These are phyloP conservation scores for Fragaria ananassa DNA, from an alignment of 306 rosid genomes.

Conservation along the genomic window DNA sequence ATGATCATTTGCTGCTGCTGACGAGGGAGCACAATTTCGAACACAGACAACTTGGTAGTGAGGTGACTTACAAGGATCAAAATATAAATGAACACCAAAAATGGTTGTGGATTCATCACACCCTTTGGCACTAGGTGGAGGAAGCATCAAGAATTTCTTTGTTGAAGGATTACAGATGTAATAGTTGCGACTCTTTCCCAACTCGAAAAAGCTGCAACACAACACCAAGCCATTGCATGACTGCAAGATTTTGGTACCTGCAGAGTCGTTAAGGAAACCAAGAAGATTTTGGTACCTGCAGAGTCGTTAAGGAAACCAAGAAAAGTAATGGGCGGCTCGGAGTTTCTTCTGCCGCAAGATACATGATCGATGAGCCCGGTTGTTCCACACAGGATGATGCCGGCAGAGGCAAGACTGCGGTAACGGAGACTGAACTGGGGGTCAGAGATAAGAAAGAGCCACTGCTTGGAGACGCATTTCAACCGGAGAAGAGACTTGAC, in stretches of 20 bases:
- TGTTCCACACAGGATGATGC: slow-evolving; percentile 10
- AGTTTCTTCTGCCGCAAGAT: background rate
- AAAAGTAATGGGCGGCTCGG: slow-evolving; percentile 6
- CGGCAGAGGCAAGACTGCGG: background rate
- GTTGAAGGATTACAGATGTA: slow-evolving; percentile 29
- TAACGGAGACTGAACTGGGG: background rate
- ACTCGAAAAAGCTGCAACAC: slow-evolving; percentile 1
- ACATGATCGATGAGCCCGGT: background rate
- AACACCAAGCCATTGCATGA: slow-evolving; percentile 24
- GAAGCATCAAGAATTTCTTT: slow-evolving; percentile 12
- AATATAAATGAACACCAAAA: slow-evolving; percentile 15
- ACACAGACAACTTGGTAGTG: slow-evolving; percentile 29
- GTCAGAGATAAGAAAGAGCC: slow-evolving; percentile 17
- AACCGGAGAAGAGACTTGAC: slow-evolving; percentile 21
- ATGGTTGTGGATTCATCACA: background rate
- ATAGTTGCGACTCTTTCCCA: background rate
- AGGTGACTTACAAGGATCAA: slow-evolving; percentile 25
- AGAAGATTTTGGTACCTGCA: slow-evolving; percentile 16
- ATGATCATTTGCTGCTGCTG: background rate
- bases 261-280: slow-evolving; percentile 4
- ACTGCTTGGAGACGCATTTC: slow-evolving; percentile 23
- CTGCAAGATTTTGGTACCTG: slow-evolving; percentile 19
- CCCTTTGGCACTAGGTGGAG: background rate
- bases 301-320: slow-evolving; percentile 12
- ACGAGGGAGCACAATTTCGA: background rate